Evolutionary conservation across 192 early-diverging fungal species (phyloP).

Genomic region (Oehlia diaphana): DNA sequence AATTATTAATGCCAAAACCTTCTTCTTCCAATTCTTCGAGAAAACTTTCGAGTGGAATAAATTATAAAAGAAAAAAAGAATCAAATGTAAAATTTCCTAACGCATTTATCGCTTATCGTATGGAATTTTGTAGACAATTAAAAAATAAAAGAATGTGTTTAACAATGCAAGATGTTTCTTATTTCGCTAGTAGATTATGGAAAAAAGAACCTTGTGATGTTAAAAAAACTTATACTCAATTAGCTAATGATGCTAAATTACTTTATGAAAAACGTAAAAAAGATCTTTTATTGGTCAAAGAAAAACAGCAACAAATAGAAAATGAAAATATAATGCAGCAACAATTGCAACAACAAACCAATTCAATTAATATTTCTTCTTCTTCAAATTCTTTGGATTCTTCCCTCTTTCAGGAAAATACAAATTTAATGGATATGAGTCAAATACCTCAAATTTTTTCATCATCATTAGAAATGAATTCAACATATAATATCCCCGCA

Average conservation of each 20-base stretch:
- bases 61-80: background rate
- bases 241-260: conserved; percentile 5
- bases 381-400: background rate
- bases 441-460: background rate
- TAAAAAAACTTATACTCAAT: background rate
- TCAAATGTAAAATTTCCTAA: background rate
- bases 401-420: background rate
- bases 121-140: background rate
- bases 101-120: conserved; percentile 12
- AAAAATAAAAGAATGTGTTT: background rate
- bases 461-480: too few species aligned
- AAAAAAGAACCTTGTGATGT: background rate
- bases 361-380: background rate
- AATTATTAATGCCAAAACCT: background rate
- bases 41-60: background rate
- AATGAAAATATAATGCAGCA: background rate
- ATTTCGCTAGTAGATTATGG: background rate
- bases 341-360: too few species aligned
- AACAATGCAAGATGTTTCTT: conserved; percentile 1
- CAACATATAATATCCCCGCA: background rate
- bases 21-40: background rate
- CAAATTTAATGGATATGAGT: background rate
- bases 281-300: background rate
- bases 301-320: background rate
- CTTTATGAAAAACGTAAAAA: conserved; percentile 7